A percentile compares a stretch with the other conserved stretches of the same genome.
Conservation (phyloP, 306 rosid species). For the Hylodesmum podocarpum region DNA sequence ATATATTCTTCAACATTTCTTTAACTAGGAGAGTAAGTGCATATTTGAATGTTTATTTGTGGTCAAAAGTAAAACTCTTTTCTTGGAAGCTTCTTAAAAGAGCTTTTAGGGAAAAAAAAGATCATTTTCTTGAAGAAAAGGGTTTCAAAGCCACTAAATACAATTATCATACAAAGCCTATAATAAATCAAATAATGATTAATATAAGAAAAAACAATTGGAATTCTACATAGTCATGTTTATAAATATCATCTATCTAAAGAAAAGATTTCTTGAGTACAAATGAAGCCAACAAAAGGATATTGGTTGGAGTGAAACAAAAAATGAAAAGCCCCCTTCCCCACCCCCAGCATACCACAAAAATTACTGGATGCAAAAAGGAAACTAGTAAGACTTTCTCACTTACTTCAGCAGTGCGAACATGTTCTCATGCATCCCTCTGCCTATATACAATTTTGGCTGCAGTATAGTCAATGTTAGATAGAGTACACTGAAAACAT, state of each 20-base stretch:
- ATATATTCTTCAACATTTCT: background rate
- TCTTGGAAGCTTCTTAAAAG: background rate
- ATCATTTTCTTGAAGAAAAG: background rate
- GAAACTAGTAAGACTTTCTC: conserved; percentile 13
- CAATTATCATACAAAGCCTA: background rate
- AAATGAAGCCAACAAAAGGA: background rate
- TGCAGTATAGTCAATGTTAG: conserved; percentile 49
- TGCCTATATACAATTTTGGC: conserved; percentile 91
- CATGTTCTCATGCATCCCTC: conserved; percentile 90
- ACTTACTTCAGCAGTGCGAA: conserved; percentile 83
- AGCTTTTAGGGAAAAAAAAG: background rate
- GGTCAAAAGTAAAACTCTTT: background rate
- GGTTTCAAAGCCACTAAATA: background rate
- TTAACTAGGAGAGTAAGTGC: background rate
- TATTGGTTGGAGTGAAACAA: too few species aligned
- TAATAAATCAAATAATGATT: background rate
- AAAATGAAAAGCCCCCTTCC: conserved; percentile 8
- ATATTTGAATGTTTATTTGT: background rate
- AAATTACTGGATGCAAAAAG: background rate
- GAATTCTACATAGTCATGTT: background rate
- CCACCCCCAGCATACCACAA: background rate
- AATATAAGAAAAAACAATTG: background rate
- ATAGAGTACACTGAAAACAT: conserved; percentile 17
- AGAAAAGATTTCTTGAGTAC: background rate
- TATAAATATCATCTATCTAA: background rate